These are phyloP conservation scores for Neonectria faginata DNA, from an alignment of 2,329 filamentous ascomycete genomes.

Conservation along the genomic window DNA sequence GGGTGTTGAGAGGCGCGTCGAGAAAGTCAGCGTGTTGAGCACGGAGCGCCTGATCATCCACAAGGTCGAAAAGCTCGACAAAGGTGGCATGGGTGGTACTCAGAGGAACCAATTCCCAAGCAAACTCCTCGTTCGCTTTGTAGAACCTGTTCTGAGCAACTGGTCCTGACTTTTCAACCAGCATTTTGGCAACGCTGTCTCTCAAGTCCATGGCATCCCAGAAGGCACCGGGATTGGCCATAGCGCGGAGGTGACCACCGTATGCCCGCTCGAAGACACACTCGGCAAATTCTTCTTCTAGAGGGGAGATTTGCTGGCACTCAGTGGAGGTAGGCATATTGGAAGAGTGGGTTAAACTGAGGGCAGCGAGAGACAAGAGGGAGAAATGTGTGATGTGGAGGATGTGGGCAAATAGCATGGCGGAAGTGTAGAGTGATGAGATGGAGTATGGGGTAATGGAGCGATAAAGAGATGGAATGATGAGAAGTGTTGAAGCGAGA, in stretches of 20 bases:
- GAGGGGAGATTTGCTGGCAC: background rate
- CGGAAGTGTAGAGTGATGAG: too few relatives aligned
- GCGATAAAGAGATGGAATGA: background rate
- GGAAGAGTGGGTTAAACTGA: background rate
- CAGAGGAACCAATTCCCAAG: background rate
- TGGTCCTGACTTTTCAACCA: background rate
- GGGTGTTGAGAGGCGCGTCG: background rate
- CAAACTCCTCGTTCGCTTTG: background rate
- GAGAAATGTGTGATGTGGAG: background rate
- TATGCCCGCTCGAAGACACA: background rate
- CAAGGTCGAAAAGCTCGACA: background rate
- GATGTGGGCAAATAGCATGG: background rate
- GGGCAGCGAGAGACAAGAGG: background rate
- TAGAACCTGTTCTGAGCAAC: background rate
- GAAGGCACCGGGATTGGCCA: background rate
- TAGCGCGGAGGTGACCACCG: background rate
- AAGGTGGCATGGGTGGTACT: background rate
- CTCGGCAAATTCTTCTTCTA: background rate
- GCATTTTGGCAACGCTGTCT: background rate
- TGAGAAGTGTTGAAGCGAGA: background rate
- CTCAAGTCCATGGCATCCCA: background rate
- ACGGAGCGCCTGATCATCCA: background rate
- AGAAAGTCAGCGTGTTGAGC: background rate
- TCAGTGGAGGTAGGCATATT: background rate
- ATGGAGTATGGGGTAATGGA: background rate